Evolutionary conservation across 2,329 filamentous ascomycete species (phyloP).

Genomic region (Fusarium phyllophilum): DNA sequence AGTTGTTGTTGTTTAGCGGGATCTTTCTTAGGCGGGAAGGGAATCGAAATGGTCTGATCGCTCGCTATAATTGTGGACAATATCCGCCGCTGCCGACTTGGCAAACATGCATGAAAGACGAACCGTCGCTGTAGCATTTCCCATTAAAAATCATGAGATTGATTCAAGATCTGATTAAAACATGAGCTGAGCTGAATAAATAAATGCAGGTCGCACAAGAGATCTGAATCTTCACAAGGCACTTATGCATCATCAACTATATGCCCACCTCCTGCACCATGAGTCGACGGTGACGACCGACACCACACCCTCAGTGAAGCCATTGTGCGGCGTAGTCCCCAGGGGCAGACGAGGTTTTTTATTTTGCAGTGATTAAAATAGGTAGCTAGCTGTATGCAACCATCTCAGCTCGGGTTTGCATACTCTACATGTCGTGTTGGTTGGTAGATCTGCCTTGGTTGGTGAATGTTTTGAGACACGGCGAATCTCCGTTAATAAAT

Average conservation of each 20-base stretch:
- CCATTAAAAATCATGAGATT: neutral
- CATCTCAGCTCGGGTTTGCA: conserved; percentile 22
- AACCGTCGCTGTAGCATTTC: neutral
- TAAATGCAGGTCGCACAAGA: neutral
- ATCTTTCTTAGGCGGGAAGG: neutral
- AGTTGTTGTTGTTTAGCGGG: neutral
- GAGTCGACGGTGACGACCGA: conserved; percentile 3
- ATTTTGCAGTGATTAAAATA: conserved; percentile 13
- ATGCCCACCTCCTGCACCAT: neutral
- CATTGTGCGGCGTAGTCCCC: neutral
- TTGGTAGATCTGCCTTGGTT: neutral
- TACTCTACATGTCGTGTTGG: neutral
- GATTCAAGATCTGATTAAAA: neutral
- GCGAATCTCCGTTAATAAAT: neutral
- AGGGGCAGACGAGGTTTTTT: conserved; percentile 4
- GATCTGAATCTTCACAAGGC: neutral
- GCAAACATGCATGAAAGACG: conserved; percentile 1
- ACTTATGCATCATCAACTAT: conserved; percentile 8
- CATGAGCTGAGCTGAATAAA: neutral
- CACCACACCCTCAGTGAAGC: neutral
- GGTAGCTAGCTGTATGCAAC: conserved; percentile 10
- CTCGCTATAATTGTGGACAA: neutral
- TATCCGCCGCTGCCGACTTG: conserved; percentile 36
- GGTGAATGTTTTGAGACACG: neutral
- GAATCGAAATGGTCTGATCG: conserved; percentile 14